phyloP scores from a whole-genome alignment of 2,329 filamentous ascomycete genomes.

The Xylaria sp. region DNA sequence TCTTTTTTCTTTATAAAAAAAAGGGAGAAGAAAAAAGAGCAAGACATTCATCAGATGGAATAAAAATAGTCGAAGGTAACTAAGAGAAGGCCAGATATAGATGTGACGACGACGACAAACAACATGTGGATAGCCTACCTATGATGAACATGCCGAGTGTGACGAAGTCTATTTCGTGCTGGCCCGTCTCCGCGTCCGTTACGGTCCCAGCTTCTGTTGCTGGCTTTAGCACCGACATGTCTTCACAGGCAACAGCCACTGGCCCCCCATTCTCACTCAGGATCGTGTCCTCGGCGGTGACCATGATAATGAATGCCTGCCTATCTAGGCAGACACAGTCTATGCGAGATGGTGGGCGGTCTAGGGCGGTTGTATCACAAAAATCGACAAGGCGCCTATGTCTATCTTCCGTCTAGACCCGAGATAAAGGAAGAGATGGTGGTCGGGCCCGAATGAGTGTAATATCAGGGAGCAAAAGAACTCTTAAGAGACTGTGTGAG shows the following conservation, averaged over 20 bases:
- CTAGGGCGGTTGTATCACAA: constrained; percentile 2
- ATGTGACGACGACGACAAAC: constrained; percentile 14
- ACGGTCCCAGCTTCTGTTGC: background rate
- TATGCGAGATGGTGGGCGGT: background rate
- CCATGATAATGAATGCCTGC: constrained; percentile 33
- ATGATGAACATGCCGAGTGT: constrained; percentile 80
- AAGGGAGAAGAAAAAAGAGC: too few relatives aligned
- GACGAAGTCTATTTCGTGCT: constrained; percentile 69
- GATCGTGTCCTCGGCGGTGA: constrained; percentile 15
- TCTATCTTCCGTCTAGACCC: constrained; percentile 4
- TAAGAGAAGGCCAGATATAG: background rate
- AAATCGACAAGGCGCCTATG: background rate
- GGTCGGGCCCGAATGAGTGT: background rate
- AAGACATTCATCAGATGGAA: constrained; percentile 1
- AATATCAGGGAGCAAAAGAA: background rate
- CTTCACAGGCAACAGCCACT: constrained; percentile 22
- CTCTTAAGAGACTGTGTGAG: background rate
- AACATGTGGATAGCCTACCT: constrained; percentile 57
- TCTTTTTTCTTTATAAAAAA: too few relatives aligned
- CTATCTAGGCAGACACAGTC: constrained; percentile 29
- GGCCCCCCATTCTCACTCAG: constrained; percentile 2
- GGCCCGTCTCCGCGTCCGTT: constrained; percentile 38
- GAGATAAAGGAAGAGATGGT: background rate
- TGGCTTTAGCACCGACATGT: constrained; percentile 6
- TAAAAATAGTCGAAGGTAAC: background rate